A percentile compares a stretch with the other conserved stretches of the same genome.
These are phyloP conservation scores for Hymenoscyphus linearis DNA, from an alignment of 2,329 filamentous ascomycete genomes.

Conservation along the genomic window DNA sequence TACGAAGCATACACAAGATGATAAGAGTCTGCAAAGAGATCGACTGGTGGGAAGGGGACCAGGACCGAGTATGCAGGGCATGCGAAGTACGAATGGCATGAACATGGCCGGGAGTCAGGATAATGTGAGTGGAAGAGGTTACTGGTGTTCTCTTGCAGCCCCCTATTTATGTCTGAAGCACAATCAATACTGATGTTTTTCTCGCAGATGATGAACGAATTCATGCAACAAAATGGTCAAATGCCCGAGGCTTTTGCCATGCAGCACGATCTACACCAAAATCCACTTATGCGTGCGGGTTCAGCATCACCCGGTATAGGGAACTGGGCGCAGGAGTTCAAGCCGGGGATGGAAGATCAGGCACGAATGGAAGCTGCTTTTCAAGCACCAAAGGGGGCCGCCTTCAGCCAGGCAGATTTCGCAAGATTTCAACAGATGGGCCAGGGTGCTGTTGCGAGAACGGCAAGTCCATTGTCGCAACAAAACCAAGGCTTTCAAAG, in stretches of 20 bases:
- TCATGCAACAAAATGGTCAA: constrained; percentile 72
- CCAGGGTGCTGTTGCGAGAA: constrained; percentile 48
- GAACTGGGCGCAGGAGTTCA: constrained; percentile 60
- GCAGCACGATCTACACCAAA: constrained; percentile 29
- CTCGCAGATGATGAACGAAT: constrained; percentile 84
- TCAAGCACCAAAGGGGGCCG: constrained; percentile 50
- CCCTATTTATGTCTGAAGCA: background rate
- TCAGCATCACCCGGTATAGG: constrained; percentile 36
- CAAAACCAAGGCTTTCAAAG: constrained; percentile 48
- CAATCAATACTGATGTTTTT: constrained; percentile 5
- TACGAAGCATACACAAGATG: constrained; percentile 93
- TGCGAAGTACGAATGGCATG: constrained; percentile 58
- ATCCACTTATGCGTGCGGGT: constrained; percentile 23
- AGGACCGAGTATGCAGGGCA: constrained; percentile 65
- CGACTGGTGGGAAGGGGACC: constrained; percentile 73
- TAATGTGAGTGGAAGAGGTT: constrained; percentile 44
- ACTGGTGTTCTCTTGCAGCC: background rate
- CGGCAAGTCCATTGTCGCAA: constrained; percentile 51
- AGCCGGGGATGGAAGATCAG: constrained; percentile 49
- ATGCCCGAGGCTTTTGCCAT: constrained; percentile 39
- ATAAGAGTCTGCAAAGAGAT: constrained; percentile 91
- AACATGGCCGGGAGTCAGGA: constrained; percentile 56
- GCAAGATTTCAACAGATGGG: constrained; percentile 76
- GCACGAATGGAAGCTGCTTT: constrained; percentile 68
- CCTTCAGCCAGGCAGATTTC: constrained; percentile 81